Evolutionary conservation across 495 filamentous ascomycete species (phyloP).

Genomic region (Staphylotrichum tortipilum): DNA sequence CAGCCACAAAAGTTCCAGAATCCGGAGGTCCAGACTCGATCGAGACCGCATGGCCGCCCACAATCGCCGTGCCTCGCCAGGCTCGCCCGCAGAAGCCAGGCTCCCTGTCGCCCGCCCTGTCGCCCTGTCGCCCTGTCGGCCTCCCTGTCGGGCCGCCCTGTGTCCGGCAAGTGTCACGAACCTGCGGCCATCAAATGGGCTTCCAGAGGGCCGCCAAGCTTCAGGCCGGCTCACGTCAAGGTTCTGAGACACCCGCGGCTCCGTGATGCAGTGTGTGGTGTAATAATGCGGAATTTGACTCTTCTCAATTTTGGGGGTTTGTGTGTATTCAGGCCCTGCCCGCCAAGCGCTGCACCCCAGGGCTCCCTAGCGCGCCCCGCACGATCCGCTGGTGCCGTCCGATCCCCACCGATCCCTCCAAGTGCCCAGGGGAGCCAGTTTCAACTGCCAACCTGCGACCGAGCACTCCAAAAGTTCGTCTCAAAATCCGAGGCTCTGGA

Average conservation of each 20-base stretch:
- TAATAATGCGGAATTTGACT: neutral
- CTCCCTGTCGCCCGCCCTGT: too few relatives aligned
- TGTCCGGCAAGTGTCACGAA: too few relatives aligned
- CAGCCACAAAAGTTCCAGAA: neutral
- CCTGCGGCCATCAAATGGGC: neutral
- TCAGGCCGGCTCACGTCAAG: neutral
- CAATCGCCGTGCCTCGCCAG: neutral
- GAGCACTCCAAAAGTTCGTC: neutral
- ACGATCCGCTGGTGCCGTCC: neutral
- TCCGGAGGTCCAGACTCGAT: neutral
- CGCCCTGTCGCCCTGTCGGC: too few relatives aligned
- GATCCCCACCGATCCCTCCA: neutral
- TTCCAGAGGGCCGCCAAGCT: neutral
- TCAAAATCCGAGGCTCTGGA: neutral
- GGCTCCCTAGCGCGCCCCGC: neutral
- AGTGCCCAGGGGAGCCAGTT: neutral
- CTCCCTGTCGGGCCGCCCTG: too few relatives aligned
- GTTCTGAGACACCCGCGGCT: neutral
- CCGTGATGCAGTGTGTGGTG: too few relatives aligned
- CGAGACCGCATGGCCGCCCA: too few relatives aligned
- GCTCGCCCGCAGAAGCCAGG: too few relatives aligned
- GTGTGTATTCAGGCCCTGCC: neutral
- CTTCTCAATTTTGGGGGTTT: neutral
- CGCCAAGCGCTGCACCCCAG: neutral
- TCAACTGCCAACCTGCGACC: neutral